Percentiles rank a stretch among this genome's conserved stretches.
Evolutionary conservation across 73 alveolate species (phyloP).

Genomic region (Paramecium pentaurelia): DNA sequence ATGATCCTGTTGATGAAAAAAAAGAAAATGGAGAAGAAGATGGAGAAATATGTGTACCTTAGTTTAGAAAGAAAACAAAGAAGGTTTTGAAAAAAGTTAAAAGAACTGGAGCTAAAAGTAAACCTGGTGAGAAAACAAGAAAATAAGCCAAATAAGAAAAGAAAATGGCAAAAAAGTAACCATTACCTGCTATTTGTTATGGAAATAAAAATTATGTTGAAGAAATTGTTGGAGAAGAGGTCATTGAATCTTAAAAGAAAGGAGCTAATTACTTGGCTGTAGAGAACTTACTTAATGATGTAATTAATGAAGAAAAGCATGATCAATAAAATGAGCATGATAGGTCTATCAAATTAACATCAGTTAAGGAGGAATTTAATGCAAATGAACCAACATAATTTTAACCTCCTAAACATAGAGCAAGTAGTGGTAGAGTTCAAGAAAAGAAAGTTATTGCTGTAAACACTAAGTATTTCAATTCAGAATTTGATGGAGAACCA

Average conservation of each 20-base stretch:
- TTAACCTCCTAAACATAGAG: slow-evolving; percentile 43
- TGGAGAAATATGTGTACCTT: neutral
- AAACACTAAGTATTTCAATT: neutral
- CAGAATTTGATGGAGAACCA: slow-evolving; percentile 22
- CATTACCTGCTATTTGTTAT: neutral
- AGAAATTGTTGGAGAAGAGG: neutral
- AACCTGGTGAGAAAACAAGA: neutral
- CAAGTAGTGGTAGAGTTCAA: neutral
- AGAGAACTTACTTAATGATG: neutral
- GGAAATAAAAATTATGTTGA: neutral
- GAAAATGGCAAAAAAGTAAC: neutral
- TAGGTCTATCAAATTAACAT: neutral
- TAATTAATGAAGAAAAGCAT: neutral
- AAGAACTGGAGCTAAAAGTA: neutral
- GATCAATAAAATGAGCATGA: neutral
- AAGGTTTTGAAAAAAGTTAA: neutral
- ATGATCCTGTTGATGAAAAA: neutral
- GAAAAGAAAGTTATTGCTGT: neutral
- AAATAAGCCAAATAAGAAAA: neutral
- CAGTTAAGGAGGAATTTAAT: neutral
- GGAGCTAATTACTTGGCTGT: neutral
- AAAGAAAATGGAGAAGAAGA: neutral
- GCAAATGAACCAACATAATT: slow-evolving; percentile 9
- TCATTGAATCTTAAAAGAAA: neutral
- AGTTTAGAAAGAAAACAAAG: neutral